These are phyloP conservation scores for Helianthus tuberosus DNA, from an alignment of 129 eudicot genomes.

Conservation along the genomic window DNA sequence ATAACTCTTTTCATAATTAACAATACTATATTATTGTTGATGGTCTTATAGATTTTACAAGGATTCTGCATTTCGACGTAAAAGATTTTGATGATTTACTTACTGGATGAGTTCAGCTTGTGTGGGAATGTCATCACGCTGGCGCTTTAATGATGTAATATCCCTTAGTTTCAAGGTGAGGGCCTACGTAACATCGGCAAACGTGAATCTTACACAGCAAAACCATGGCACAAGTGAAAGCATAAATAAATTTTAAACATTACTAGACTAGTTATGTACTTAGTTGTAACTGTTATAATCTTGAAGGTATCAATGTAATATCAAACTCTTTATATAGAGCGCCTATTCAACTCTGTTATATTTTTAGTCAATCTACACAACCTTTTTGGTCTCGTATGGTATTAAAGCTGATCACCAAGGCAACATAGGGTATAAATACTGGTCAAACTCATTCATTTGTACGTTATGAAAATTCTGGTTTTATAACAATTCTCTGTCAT, in stretches of 20 bases:
- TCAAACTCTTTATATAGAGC: too few relatives aligned
- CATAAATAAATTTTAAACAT: background rate
- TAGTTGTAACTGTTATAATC: background rate
- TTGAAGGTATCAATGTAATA: too few relatives aligned
- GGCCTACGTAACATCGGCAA: slow-evolving; percentile 40
- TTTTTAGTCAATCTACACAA: too few relatives aligned
- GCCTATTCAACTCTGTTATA: too few relatives aligned
- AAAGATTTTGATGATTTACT: slow-evolving; percentile 19
- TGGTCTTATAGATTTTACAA: background rate
- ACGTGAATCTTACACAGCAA: background rate
- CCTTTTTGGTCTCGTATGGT: too few relatives aligned
- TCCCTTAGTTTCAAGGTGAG: slow-evolving; percentile 60
- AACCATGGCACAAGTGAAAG: slow-evolving; percentile 19
- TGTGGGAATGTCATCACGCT: slow-evolving; percentile 63
- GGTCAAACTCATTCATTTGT: too few relatives aligned
- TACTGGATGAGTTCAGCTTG: slow-evolving; percentile 84
- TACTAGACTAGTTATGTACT: background rate
- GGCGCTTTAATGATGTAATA: slow-evolving; percentile 55
- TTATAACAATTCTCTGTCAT: too few relatives aligned
- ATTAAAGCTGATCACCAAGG: too few relatives aligned
- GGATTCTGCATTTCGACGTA: slow-evolving; percentile 3
- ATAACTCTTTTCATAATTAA: slow-evolving; percentile 7
- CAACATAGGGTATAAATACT: too few relatives aligned
- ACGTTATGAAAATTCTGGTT: too few relatives aligned
- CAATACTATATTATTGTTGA: background rate